Base-by-base conservation (phyloP, 148 eudicot species). In the Nepenthes gracilis region DNA sequence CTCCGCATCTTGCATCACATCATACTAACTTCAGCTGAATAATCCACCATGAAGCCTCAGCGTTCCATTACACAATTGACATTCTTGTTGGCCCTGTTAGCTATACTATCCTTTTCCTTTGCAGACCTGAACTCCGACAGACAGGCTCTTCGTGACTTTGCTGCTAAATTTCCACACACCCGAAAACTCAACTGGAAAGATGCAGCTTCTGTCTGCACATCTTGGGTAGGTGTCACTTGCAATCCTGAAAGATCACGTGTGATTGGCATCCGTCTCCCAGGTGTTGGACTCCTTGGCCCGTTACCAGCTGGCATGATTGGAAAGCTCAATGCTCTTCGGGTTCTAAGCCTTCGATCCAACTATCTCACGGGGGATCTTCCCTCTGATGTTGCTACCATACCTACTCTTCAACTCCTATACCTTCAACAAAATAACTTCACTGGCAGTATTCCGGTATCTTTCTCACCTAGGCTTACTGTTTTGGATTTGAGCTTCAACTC, bases 151-250 rank as follows among this genome's bases (percentile, higher is more conserved):
- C 82, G 86, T n/a, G 73, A 81, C 50, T 93, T 93, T 56, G 83
- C 80, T 33, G 65, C 77, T 33, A 58, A 75, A 45, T 87, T 89
- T 43, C 85, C 87, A 35, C 96, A 93, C 55, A 65, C 62, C 36
- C 76, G 89, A 33, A 81, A 70, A 61, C 82, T 93, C 47, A 79
- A 84, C 75, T 93, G 99, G 99, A 66, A 79, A 55, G 55, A 64
- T 62, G 8, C 75, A 49, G 34, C 62, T 36, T 63, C 79, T 8
- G 62, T 86, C 6, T 93, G 99, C 71, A 74, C 73, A 59, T 82
- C 88, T 49, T 93, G 99, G 99, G 72, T 72, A 34, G 99, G 99
- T 57, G 68, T 93, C 64, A 64, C 76, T 45, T 93, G 99, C 76
- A 84, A 81, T 52, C 52, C 66, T 1, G 74, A 78, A 57, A 58